Base-by-base conservation (phyloP, 441 rosid species). In the Raphanus hybrid region DNA sequence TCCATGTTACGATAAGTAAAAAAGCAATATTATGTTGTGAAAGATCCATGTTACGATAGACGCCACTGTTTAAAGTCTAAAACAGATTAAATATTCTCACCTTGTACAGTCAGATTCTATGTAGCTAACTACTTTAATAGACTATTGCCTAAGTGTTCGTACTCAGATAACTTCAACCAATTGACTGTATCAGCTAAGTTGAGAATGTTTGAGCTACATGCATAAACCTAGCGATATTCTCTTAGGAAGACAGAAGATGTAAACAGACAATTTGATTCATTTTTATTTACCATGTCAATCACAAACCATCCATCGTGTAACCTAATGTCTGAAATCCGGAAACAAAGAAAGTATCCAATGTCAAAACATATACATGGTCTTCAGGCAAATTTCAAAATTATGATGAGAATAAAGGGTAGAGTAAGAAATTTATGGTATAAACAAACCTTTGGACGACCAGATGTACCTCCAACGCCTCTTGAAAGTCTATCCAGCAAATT, bases 371-470 rank as follows among this genome's bases (percentile, higher is more conserved):
- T 14, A 1, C 6, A 2, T 52, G 20, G 9, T 29, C 67, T 65
- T 29, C 34, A 23, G 73, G 54, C 70, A 57, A 26, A 59, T 59
- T 48, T 60, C 58, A 54, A 18, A 23, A 27, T 35, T 15, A 55
- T 27, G 43, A 77, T 75, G 52, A 73, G 68, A 64, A 58, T 69
- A 23, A 52, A 6, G 20, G 6, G 59, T 18, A 59, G 29, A 50
- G 77, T 14, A 29, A n/a, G 45, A 39, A 58, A 54, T 52, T 57
- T 26, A 52, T 50, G 71, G 69, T 64, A 75, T 20, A 62, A 76
- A 80, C 83, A 68, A 61, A 80, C 83, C 93, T 93, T 88, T 82
- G 77, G 80, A 75, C 48, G 57, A 60, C 79, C 84, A 77, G 87
- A 45, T 76, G 78, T 83, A 74, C 82, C 91, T 75, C 80, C 87